These are phyloP conservation scores for Acanthamoeba healyi DNA, from an alignment of 208 protist genomes.

Conservation along the genomic window DNA sequence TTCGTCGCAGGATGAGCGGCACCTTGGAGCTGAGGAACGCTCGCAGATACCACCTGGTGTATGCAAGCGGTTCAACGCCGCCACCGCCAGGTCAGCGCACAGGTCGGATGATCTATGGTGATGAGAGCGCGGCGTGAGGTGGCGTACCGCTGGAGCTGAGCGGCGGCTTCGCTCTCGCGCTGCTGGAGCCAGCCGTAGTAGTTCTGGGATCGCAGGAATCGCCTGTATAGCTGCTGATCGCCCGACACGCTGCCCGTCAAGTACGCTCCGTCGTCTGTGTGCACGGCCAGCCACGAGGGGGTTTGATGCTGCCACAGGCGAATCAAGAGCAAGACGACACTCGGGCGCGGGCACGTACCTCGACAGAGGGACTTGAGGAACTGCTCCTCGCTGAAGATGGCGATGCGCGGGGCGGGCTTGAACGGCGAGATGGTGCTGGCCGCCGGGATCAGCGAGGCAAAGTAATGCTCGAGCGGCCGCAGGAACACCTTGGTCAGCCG, in stretches of 20 bases:
- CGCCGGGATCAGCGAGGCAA: constrained; percentile 23
- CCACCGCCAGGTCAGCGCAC: too few species aligned
- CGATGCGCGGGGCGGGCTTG: constrained; percentile 19
- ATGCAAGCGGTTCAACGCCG: too few species aligned
- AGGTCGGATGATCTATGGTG: neutral
- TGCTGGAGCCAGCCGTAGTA: constrained; percentile 56
- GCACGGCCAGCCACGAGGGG: too few species aligned
- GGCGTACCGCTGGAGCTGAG: neutral
- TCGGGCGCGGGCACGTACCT: neutral
- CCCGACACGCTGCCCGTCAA: constrained; percentile 50
- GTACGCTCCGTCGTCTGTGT: constrained; percentile 3
- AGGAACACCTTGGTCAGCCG: constrained; percentile 41
- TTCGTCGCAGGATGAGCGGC: constrained; percentile 25
- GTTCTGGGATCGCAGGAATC: constrained; percentile 48
- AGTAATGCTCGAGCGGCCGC: constrained; percentile 50
- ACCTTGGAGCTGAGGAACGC: constrained; percentile 38
- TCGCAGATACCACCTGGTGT: neutral
- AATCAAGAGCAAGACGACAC: neutral
- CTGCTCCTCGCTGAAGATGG: neutral
- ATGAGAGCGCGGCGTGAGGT: neutral
- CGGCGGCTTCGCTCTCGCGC: constrained; percentile 13
- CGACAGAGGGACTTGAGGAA: constrained; percentile 11
- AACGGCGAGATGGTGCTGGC: constrained; percentile 61
- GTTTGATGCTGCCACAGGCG: too few species aligned
- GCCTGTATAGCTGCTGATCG: constrained; percentile 33